A percentile compares a stretch with the other conserved stretches of the same genome.
phyloP scores from a whole-genome alignment of 495 filamentous ascomycete genomes.

The Podospora anserina region DNA sequence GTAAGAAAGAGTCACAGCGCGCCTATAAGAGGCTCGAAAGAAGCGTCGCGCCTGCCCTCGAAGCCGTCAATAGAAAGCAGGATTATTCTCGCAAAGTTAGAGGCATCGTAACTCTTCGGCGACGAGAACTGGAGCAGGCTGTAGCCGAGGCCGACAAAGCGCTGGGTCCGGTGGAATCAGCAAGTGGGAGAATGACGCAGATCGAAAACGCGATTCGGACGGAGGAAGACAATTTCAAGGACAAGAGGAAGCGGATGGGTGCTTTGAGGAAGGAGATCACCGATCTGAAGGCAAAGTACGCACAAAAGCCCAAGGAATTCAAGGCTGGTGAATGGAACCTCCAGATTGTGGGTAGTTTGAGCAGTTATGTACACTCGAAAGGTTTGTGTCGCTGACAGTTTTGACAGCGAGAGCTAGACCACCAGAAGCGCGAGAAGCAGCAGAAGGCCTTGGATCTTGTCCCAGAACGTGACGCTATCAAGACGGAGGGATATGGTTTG shows the following conservation, averaged over 20 bases:
- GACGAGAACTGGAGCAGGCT: slow-evolving; percentile 47
- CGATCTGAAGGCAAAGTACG: slow-evolving; percentile 42
- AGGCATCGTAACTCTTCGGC: slow-evolving; percentile 50
- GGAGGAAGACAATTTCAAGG: slow-evolving; percentile 51
- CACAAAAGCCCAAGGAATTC: slow-evolving; percentile 47
- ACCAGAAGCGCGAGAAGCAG: slow-evolving; percentile 21
- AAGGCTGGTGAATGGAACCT: slow-evolving; percentile 51
- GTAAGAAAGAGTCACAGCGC: slow-evolving; percentile 42
- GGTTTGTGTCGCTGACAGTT: background rate
- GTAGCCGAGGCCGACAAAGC: slow-evolving; percentile 53
- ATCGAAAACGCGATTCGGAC: slow-evolving; percentile 40
- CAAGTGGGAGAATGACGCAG: slow-evolving; percentile 54
- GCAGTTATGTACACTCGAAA: background rate
- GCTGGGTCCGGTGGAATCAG: slow-evolving; percentile 46
- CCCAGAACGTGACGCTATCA: slow-evolving; percentile 33
- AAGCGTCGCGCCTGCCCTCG: slow-evolving; percentile 64
- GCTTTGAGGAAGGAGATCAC: slow-evolving; percentile 43
- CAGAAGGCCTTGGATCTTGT: slow-evolving; percentile 34
- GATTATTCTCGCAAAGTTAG: slow-evolving; percentile 51
- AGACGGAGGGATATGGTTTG: slow-evolving; percentile 24
- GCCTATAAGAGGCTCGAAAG: slow-evolving; percentile 56
- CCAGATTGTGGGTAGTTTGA: slow-evolving; percentile 46
- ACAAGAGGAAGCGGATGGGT: slow-evolving; percentile 51
- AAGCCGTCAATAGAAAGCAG: slow-evolving; percentile 63
- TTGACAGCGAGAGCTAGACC: background rate